Evolutionary conservation across 345 rosid genomes (phyloP), one percentile per base, ranked within the genome.

Genomic region (Murraya koenigii): DNA sequence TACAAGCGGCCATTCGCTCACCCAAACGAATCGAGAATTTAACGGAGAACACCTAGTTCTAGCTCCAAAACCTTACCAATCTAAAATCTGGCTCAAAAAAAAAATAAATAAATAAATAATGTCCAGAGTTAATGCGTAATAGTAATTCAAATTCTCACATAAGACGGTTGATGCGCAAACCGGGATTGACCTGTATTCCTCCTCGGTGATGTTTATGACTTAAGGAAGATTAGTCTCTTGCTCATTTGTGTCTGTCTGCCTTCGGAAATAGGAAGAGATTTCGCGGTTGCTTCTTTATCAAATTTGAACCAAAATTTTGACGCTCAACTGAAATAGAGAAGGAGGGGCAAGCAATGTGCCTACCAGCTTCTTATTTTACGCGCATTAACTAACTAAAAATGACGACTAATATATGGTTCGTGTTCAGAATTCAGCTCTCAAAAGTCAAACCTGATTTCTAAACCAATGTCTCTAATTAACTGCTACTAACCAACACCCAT

Each of bases 1-100:
- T 87, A 77, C 84, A 88, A 41, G 84, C 88, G 17, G 91, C 83
- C 91, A 89, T 91, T 76, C 32, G 56, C 66, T 59, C 32, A 14
- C 39, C 36, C 15, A 25, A 77, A 7, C 23, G 3, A 56, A 63
- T 20, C 39, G 1, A 9, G 62, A 72, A 76, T 22, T 44, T 35
- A 61, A 49, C 38, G 52, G 5, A 15, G 23, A 15, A 26, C 22
- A 8, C 19, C 14, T 41, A 11, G 14, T 66, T 10, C 33, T 58
- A 79, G 60, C 75, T 71, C 58, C 71, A n/a, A 68, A 39, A 71
- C 59, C 32, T 44, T 8, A 68, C 44, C 22, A 68, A 58, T 77
- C 69, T 39, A 61, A 66, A 73, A 72, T 55, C 61, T 3, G 9
- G 19, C 59, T 47, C 8, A 0, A 28, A 28, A 15, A 14, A 62